phyloP scores from a whole-genome alignment of 371 early-diverging fungal genomes.

The Thermomucor indicae-seudaticae region DNA sequence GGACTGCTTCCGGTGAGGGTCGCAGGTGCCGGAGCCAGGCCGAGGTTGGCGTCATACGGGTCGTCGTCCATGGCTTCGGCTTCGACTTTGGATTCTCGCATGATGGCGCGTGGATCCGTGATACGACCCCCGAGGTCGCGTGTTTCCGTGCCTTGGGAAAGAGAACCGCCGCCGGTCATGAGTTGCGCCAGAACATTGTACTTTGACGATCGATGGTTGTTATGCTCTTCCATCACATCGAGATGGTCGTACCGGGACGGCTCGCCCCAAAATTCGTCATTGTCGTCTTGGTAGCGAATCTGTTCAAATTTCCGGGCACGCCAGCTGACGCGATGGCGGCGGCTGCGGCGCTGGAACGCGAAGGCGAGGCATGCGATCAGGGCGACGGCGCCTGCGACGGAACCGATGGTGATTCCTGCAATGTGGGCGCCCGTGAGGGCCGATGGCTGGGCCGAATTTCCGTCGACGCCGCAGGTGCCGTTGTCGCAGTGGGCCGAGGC shows the following conservation, averaged over 20 bases:
- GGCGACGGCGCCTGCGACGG: slow-evolving; percentile 18
- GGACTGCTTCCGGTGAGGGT: neutral
- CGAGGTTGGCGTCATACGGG: slow-evolving; percentile 3
- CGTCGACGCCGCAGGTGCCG: neutral
- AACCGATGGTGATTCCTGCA: slow-evolving; percentile 21
- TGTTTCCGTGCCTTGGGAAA: too few relatives aligned
- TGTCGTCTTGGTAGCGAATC: slow-evolving; percentile 7
- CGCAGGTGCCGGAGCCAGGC: neutral
- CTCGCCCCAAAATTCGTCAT: neutral
- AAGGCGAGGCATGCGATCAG: slow-evolving; percentile 3
- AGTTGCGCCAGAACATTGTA: slow-evolving; percentile 3
- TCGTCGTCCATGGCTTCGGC: neutral
- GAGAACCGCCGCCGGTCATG: slow-evolving; percentile 2
- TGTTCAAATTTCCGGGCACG: slow-evolving; percentile 14
- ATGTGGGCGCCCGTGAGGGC: slow-evolving; percentile 11
- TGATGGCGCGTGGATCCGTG: neutral
- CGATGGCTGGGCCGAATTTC: neutral
- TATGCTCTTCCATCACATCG: neutral
- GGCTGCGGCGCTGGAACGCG: slow-evolving; percentile 10
- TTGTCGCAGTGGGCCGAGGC: slow-evolving; percentile 13
- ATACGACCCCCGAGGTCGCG: too few relatives aligned
- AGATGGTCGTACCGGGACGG: neutral
- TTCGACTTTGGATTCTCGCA: slow-evolving; percentile 6
- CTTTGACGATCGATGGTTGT: slow-evolving; percentile 3
- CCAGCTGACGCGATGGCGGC: slow-evolving; percentile 2